Evolutionary conservation across 129 eudicot species (phyloP).

Genomic region (Centaurea solstitialis): DNA sequence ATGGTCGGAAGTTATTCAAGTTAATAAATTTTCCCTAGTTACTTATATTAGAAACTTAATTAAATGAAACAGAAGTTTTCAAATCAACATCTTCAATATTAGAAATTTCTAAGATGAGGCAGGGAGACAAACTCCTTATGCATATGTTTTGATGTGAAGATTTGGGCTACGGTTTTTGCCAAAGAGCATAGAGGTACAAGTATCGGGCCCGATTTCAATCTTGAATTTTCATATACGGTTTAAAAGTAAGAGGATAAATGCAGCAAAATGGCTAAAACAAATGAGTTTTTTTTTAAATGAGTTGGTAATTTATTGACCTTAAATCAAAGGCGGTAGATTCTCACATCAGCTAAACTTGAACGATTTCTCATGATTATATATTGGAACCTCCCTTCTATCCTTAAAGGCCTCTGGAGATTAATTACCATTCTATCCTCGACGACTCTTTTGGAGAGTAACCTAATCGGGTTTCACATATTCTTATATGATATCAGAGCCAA

Average conservation of each 20-base stretch:
- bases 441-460: background rate
- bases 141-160: too few species aligned
- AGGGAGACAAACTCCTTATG: too few species aligned
- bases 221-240: background rate
- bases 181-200: background rate
- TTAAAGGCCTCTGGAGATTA: background rate
- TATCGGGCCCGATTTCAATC: background rate
- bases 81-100: background rate
- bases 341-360: background rate
- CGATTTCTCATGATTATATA: too few species aligned
- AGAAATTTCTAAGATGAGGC: background rate
- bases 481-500: too few species aligned
- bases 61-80: too few species aligned
- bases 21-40: too few species aligned
- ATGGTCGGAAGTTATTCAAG: too few species aligned
- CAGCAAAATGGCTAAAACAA: background rate
- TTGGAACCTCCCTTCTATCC: background rate
- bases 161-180: too few species aligned
- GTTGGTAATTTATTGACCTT: background rate
- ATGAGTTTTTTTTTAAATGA: background rate
- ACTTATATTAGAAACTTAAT: too few species aligned
- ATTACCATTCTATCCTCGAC: background rate
- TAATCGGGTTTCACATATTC: background rate
- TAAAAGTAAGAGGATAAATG: background rate
- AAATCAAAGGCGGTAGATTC: background rate